Percentiles rank a stretch among this genome's conserved stretches.
phyloP scores from a whole-genome alignment of 31 red algal genomes.

The Endocladia muricata region DNA sequence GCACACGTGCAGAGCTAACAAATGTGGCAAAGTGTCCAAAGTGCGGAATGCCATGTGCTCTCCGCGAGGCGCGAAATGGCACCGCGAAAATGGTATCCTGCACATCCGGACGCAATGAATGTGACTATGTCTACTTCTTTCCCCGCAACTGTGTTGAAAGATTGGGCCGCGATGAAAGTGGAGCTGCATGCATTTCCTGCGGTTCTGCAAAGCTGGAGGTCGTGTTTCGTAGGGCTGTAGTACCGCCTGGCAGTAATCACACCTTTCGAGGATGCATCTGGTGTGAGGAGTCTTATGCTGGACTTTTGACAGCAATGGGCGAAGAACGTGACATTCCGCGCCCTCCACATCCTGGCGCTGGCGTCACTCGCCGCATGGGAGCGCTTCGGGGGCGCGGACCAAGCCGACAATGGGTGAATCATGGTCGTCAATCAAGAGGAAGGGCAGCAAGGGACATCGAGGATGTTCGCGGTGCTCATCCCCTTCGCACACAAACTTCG shows the following conservation, averaged over 20 bases:
- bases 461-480: too few relatives aligned
- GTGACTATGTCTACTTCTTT: constrained; percentile 70
- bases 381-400: too few relatives aligned
- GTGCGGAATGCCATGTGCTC: constrained; percentile 32
- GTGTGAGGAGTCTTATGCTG: constrained; percentile 38
- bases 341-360: constrained; percentile 39
- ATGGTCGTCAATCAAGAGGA: too few relatives aligned
- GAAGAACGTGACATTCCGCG: constrained; percentile 28
- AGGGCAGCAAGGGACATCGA: too few relatives aligned
- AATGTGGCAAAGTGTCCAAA: constrained; percentile 64
- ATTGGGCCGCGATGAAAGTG: not conserved
- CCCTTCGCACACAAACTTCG: too few relatives aligned
- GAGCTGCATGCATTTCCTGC: constrained; percentile 18
- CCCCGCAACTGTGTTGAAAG: constrained; percentile 18
- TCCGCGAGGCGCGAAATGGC: constrained; percentile 26
- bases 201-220: constrained; percentile 29
- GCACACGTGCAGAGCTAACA: constrained; percentile 21
- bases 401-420: too few relatives aligned
- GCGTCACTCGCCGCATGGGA: not conserved
- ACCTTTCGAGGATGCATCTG: constrained; percentile 61
- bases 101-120: constrained; percentile 9
- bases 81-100: constrained; percentile 36
- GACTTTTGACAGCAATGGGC: constrained; percentile 26
- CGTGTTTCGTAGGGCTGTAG: constrained; percentile 7
- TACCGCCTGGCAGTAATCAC: constrained; percentile 20